Evolutionary conservation across 352 stramenopile genomes (phyloP), one percentile per base, ranked within the genome.

Genomic region (Blastocystis sp.): DNA sequence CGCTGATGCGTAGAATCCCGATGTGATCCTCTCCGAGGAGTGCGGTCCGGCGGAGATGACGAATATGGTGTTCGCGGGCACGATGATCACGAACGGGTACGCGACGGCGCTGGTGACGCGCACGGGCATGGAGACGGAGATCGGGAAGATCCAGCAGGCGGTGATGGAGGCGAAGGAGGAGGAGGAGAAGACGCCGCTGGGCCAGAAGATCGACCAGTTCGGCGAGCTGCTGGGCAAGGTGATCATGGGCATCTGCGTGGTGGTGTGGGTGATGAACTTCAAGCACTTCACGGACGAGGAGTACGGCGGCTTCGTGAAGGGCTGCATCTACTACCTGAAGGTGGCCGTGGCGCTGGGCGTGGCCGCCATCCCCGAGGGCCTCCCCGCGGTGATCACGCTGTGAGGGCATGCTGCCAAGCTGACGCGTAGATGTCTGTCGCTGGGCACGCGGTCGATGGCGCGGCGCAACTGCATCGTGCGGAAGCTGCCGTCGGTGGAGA

Each of bases 261-360:
- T 96, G 7, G 94, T 96, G 3, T 96, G 94, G 94, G 90, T 93
- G 17, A 96, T 96, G 90, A 96, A 96, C 90, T 95, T 95, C 92
- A 94, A 95, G 90, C 89, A 90, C 70, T 91, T 90, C 78, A 82
- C 91, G 66, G 92, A 95, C 88, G 89, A 92, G 21, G 91, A 93
- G 19, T 94, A 94, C 87, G 90, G 89, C 43, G 94, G 93, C 42
- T 91, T 95, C 24, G 92, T 98, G 87, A 97, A 98, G 91, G 96
- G 96, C 24, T 97, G 95, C 87, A 94, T 98, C 76, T 98, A 99
- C 92, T 98, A 99, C 93, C 97, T 98, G 78, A 99, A 99, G 91
- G 97, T 98, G 48, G 96, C 96, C 0, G 96, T 99, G 14, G 96
- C 95, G 1, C 92, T 99, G 34, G 97, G 95, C 28, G 97, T 99